A percentile compares a stretch with the other conserved stretches of the same genome.
Conservation (phyloP, 257 asterid species). For the Galeopsis tetrahit region DNA sequence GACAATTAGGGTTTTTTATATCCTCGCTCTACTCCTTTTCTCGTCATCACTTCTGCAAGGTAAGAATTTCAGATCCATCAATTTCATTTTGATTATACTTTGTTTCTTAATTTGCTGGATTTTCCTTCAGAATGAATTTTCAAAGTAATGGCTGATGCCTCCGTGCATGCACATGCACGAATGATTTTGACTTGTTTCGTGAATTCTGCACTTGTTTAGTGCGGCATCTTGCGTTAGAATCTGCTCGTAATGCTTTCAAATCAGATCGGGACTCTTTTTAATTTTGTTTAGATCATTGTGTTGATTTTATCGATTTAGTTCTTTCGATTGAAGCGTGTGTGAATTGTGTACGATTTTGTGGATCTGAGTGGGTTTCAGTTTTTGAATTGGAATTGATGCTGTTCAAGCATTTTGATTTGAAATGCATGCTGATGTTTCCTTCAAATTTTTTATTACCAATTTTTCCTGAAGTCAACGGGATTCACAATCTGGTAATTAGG, state of each 20-base stretch:
- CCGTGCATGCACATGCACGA: conserved; percentile 36
- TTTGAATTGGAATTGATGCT: conserved; percentile 29
- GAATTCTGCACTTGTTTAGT: conserved; percentile 12
- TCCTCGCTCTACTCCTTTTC: conserved; percentile 68
- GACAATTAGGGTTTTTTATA: conserved; percentile 68
- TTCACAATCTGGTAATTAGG: conserved; percentile 6
- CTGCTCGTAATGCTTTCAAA: conserved; percentile 6
- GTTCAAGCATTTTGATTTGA: conserved; percentile 12
- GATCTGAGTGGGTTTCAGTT: conserved; percentile 22
- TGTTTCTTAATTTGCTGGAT: neutral
- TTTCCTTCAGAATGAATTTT: neutral
- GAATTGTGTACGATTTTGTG: neutral
- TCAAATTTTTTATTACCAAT: neutral
- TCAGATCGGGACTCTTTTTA: conserved; percentile 33
- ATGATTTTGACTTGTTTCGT: neutral
- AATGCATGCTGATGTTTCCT: conserved; percentile 18
- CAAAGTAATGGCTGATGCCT: conserved; percentile 15
- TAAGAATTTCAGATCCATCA: conserved; percentile 46
- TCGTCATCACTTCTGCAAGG: conserved; percentile 79
- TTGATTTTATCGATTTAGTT: neutral
- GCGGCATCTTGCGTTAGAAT: conserved; percentile 12
- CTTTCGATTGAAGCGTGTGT: neutral
- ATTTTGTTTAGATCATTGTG: conserved; percentile 7
- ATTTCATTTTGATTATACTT: neutral
- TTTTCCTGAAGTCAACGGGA: neutral